Evolutionary conservation across 805 yeast genomes (phyloP), one percentile per base, ranked within the genome.

Genomic region (Schwanniomyces pseudopolymorphus): DNA sequence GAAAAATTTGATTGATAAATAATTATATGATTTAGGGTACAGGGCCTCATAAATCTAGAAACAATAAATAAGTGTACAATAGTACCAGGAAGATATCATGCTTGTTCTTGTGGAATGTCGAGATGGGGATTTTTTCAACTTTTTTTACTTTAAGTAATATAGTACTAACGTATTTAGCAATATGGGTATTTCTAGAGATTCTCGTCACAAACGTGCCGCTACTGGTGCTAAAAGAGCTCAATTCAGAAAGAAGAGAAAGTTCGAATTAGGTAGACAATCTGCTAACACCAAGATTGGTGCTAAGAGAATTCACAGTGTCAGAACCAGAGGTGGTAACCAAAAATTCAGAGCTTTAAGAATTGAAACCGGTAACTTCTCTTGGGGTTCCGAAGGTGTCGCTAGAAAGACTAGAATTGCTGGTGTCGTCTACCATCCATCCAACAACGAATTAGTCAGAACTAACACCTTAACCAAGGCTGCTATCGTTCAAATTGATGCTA

Each of bases 151-250:
- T 19, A 36, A 20, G 16, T 21, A 26, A 26, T 10, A 26, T 10
- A 36, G 22, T 36, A 36, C 39, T 36, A 36, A 36, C 39, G 11
- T 52, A 26, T 31, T 22, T 38, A 38, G 55, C 72, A 87, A 77
- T 77, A 92, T 92, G 99, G 98, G 99, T 91, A 92, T 92, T 87
- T 90, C 98, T 80, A 92, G 99, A 85, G 98, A 94, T 85, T 92
- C 99, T 79, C 97, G 97, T 83, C 99, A 94, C 91, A 92, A 92
- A 89, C 95, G 99, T 81, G 80, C 97, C 70, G 96, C 95, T 79
- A 91, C 99, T 74, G 99, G 99, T 87, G 99, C 99, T 77, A 91
- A 90, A 81, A 90, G 97, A 81, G 98, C 98, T 79, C 96, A 90
- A 80, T 89, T 85, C 96, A 92, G 98, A 89, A 92, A 92, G 92